Percentiles rank a stretch among this genome's conserved stretches.
phyloP scores from a whole-genome alignment of 345 rosid genomes.

The Anacardium occidentale region DNA sequence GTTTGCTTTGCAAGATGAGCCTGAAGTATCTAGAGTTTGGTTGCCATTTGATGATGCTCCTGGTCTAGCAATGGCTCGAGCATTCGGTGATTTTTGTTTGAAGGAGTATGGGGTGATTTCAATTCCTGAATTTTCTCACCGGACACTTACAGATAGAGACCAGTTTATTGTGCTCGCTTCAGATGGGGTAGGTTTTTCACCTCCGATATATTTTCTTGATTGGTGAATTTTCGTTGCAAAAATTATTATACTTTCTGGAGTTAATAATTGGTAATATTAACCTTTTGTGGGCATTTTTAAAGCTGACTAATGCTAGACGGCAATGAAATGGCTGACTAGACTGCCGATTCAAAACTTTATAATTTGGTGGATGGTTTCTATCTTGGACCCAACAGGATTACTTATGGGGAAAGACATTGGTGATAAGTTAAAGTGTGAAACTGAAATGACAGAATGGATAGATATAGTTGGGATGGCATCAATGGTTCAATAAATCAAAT shows the following conservation, averaged over 20 bases:
- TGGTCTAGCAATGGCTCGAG: constrained; percentile 99
- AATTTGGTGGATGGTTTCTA: background rate
- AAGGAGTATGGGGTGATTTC: constrained; percentile 99
- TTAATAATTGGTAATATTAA: background rate
- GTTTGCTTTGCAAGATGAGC: constrained; percentile 97
- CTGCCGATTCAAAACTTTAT: background rate
- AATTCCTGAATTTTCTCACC: constrained; percentile 87
- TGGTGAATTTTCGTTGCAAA: background rate
- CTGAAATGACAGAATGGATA: background rate
- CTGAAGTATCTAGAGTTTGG: constrained; percentile 98
- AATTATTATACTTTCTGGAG: background rate
- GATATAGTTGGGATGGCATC: background rate
- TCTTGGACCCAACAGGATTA: background rate
- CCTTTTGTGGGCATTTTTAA: background rate
- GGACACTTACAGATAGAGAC: constrained; percentile 74
- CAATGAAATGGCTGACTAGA: background rate
- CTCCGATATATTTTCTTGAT: constrained; percentile 1
- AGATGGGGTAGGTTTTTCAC: constrained; percentile 70
- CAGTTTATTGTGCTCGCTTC: constrained; percentile 98
- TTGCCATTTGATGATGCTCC: constrained; percentile 99
- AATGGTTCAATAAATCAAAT: background rate
- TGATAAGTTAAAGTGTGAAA: background rate
- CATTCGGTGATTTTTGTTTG: constrained; percentile 97
- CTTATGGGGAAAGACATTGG: background rate
- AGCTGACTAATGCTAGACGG: background rate